Conservation (phyloP, 371 early-diverging fungal species). For the Syncephalis fuscata region DNA sequence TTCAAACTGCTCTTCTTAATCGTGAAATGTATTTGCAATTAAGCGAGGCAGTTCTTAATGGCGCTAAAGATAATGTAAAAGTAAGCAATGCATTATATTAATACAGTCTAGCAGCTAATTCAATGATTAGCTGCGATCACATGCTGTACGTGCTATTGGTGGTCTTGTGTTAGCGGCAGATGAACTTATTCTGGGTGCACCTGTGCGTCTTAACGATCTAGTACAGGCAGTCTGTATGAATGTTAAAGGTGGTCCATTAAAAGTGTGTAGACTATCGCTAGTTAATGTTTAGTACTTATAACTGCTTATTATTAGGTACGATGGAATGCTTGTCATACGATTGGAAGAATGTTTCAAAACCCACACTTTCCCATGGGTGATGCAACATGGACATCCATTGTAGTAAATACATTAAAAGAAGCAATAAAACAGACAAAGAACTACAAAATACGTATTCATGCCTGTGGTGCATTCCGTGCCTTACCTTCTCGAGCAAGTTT, state of each 20-base stretch:
- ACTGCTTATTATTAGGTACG: slow-evolving; percentile 24
- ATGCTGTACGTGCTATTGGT: slow-evolving; percentile 56
- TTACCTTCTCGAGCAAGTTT: slow-evolving; percentile 23
- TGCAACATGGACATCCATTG: slow-evolving; percentile 27
- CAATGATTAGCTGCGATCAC: slow-evolving; percentile 32
- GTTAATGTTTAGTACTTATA: background rate
- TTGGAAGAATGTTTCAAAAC: slow-evolving; percentile 41
- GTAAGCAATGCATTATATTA: slow-evolving; percentile 10
- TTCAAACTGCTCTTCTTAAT: slow-evolving; percentile 14
- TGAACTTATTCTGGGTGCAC: background rate
- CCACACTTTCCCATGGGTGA: slow-evolving; percentile 39
- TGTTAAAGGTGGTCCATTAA: slow-evolving; percentile 49
- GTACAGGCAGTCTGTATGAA: slow-evolving; percentile 39
- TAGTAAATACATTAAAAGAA: slow-evolving; percentile 32
- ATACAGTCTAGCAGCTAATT: background rate
- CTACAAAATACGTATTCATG: slow-evolving; percentile 68
- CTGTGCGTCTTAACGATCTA: slow-evolving; percentile 26
- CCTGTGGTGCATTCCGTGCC: slow-evolving; percentile 41
- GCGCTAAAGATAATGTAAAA: slow-evolving; percentile 56
- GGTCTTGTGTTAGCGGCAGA: slow-evolving; percentile 41
- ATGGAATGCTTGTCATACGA: slow-evolving; percentile 73
- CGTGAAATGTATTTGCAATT: slow-evolving; percentile 23
- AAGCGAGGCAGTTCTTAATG: slow-evolving; percentile 24
- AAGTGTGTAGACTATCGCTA: slow-evolving; percentile 20
- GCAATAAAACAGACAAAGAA: slow-evolving; percentile 43